Evolutionary conservation across 148 eudicot species (phyloP).

Genomic region (Gaultheria prostrata): DNA sequence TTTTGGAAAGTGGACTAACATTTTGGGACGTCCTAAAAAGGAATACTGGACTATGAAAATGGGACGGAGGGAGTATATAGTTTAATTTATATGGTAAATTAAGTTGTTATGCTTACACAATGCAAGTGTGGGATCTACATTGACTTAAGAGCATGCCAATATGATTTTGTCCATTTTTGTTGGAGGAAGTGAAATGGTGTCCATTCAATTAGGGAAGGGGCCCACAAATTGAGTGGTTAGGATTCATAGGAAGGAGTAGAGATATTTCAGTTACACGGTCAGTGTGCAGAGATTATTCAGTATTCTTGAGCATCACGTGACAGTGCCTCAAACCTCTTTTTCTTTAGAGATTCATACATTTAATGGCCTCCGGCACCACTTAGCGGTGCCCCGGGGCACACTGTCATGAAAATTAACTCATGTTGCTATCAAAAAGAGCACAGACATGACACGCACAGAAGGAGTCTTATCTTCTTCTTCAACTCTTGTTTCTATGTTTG

Average conservation of each 20-base stretch:
- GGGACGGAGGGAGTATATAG: no score
- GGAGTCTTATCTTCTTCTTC: neutral
- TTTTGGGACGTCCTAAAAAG: no score
- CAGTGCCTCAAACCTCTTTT: no score
- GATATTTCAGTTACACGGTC: neutral
- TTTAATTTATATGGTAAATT: neutral
- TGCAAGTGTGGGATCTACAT: neutral
- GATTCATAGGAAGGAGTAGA: neutral
- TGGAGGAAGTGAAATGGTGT: neutral
- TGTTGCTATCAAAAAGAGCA: neutral
- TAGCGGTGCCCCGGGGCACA: no score
- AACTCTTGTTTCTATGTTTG: neutral
- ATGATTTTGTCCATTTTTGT: constrained; percentile 10
- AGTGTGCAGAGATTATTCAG: neutral
- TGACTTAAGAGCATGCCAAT: neutral
- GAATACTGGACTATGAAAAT: no score
- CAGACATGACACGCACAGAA: neutral
- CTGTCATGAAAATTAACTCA: neutral
- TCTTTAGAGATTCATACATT: no score
- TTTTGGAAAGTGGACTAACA: no score
- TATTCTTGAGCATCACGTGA: no score
- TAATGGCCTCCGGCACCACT: no score
- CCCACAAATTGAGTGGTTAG: neutral
- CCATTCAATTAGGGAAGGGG: neutral
- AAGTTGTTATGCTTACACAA: neutral